Conservation (phyloP, 257 asterid genomes). For the Asclepias syriaca region DNA sequence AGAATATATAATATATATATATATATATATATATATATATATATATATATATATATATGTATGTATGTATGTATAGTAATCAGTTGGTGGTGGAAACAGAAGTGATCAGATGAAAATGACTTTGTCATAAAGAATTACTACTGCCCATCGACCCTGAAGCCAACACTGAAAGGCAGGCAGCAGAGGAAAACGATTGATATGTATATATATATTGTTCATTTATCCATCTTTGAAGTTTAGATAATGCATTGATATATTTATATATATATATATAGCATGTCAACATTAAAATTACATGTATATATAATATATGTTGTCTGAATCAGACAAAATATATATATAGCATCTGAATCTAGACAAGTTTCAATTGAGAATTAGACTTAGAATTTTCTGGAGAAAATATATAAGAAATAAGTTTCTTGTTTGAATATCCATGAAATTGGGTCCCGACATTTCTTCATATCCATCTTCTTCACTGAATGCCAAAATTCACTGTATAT, state of each 20-base stretch:
- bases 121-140: background rate
- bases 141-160: background rate
- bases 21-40: no score
- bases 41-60: no score
- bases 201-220: background rate
- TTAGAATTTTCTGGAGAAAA: background rate
- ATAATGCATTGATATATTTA: no score
- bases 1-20: no score
- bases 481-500: background rate
- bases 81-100: background rate
- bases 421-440: background rate
- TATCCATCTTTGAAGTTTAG: no score
- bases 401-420: background rate
- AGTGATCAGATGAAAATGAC: background rate
- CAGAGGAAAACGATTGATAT: background rate
- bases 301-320: background rate
- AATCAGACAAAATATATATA: background rate
- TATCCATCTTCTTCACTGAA: background rate
- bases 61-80: no score
- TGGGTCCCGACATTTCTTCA: background rate
- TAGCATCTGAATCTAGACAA: slow-evolving; percentile 14
- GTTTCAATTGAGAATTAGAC: background rate
- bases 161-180: background rate
- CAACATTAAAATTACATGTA: no score
- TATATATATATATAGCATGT: no score